phyloP scores from a whole-genome alignment of 2,329 filamentous ascomycete genomes.

The Fusarium sp. region DNA sequence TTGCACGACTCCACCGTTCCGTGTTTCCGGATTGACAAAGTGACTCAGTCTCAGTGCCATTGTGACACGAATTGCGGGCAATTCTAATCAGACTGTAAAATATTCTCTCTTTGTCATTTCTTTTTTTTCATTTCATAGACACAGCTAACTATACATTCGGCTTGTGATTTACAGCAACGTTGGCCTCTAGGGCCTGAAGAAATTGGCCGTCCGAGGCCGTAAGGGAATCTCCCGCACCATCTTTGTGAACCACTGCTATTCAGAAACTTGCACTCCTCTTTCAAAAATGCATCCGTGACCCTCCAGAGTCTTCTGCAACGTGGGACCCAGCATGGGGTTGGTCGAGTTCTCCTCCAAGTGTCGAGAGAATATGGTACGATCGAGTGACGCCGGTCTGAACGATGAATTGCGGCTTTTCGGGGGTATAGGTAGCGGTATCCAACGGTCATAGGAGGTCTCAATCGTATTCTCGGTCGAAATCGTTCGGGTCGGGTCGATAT shows the following conservation, averaged over 20 bases:
- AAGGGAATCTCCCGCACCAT: neutral
- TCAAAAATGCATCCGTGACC: neutral
- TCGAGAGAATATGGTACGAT: neutral
- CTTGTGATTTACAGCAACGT: slow-evolving; percentile 9
- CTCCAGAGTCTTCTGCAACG: neutral
- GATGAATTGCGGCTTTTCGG: neutral
- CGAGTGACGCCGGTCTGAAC: neutral
- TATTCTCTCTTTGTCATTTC: neutral
- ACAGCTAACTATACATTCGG: slow-evolving; percentile 1
- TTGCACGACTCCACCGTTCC: slow-evolving; percentile 9
- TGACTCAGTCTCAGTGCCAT: neutral
- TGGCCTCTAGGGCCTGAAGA: slow-evolving; percentile 15
- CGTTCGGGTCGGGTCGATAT: neutral
- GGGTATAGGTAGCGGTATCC: neutral
- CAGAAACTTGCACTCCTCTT: slow-evolving; percentile 2
- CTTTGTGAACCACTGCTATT: neutral
- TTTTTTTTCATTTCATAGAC: neutral
- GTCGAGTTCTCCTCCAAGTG: neutral
- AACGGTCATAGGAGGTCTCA: neutral
- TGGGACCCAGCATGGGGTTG: neutral
- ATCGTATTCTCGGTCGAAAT: slow-evolving; percentile 1
- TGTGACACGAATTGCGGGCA: neutral
- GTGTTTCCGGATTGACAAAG: neutral
- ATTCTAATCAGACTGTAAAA: neutral
- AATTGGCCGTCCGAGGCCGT: neutral